Evolutionary conservation across 305 asterid species (phyloP), one percentile per base, ranked within the genome.

Genomic region (Fraxinus sp.): DNA sequence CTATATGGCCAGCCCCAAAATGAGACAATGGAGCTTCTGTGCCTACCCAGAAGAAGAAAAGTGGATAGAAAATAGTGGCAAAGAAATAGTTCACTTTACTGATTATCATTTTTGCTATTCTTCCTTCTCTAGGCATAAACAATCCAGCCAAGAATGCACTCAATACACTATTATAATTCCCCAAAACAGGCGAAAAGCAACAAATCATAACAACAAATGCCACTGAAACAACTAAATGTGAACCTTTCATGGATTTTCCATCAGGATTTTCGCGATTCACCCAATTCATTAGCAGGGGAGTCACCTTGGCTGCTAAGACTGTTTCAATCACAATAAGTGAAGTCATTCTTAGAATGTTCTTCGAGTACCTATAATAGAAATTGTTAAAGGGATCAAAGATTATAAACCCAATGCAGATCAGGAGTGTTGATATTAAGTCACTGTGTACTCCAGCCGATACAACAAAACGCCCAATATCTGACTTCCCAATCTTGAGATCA

Each of bases 1-100:
- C 73, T 2, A 84, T 8, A 3, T 43, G 86, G 3, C 89, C 82
- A 8, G 77, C 91, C 57, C 86, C 85, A 32, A 90, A 93, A n/a
- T 86, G 59, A 1, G 80, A 39, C 3, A 94, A 78, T 73, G 88
- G 91, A 13, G 93, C 93, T 75, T 85, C 86, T 6, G 85, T 86
- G 5, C 99, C 99, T 0, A 91, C 97, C 97, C 98, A 96, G 41
- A 94, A 91, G 93, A 94, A 96, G 90, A 94, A 91, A 4, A 94
- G 86, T 3, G 99, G 98, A 62, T 91, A 91, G 71, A 96, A 91
- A 1, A 93, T 89, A 22, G 97, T 93, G 36, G 83, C 52, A 66
- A 92, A 94, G 79, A 96, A 87, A 78, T 96, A 94, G 81, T 96
- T 93, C 75, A 91, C 94, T 71, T 94, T 92, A 32, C 89, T 89